A percentile compares a stretch with the other conserved stretches of the same genome.
Evolutionary conservation across 1,284 basidiomycete species (phyloP).

Genomic region (Sporisorium sorghi): DNA sequence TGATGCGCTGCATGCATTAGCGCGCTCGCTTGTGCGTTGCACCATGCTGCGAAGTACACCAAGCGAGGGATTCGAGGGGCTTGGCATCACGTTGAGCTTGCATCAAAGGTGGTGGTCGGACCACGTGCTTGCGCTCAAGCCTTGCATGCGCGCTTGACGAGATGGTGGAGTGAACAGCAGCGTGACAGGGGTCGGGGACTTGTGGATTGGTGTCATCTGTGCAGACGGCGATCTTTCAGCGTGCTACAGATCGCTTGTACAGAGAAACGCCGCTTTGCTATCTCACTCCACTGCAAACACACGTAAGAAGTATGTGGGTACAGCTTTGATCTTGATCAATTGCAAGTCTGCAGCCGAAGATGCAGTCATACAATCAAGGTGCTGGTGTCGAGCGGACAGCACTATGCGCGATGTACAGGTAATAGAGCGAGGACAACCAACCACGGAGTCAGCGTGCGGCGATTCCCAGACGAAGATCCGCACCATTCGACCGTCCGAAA

Average conservation of each 20-base stretch:
- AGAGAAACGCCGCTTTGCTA: too few species aligned
- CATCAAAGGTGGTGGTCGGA: not conserved
- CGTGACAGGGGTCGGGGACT: too few species aligned
- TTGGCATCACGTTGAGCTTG: constrained; percentile 8
- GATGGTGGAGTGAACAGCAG: too few species aligned
- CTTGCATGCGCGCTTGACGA: too few species aligned
- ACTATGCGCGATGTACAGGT: constrained; percentile 20
- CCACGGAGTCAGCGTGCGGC: not conserved
- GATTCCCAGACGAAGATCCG: not conserved
- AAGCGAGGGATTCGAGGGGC: constrained; percentile 1
- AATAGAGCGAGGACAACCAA: not conserved
- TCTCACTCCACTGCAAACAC: too few species aligned
- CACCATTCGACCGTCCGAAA: not conserved
- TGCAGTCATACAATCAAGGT: constrained; percentile 17
- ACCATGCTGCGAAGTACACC: not conserved
- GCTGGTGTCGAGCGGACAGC: constrained; percentile 46
- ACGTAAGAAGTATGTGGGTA: too few species aligned
- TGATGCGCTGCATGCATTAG: constrained; percentile 13
- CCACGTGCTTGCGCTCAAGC: constrained; percentile 1
- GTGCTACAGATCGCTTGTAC: too few species aligned
- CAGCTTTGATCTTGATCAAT: too few species aligned
- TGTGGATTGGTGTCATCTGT: too few species aligned
- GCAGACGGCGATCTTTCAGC: too few species aligned
- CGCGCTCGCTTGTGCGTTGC: constrained; percentile 1
- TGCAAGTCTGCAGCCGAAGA: too few species aligned